These are phyloP conservation scores for Solanum appendiculatum DNA, from an alignment of 257 asterid genomes.

Conservation along the genomic window DNA sequence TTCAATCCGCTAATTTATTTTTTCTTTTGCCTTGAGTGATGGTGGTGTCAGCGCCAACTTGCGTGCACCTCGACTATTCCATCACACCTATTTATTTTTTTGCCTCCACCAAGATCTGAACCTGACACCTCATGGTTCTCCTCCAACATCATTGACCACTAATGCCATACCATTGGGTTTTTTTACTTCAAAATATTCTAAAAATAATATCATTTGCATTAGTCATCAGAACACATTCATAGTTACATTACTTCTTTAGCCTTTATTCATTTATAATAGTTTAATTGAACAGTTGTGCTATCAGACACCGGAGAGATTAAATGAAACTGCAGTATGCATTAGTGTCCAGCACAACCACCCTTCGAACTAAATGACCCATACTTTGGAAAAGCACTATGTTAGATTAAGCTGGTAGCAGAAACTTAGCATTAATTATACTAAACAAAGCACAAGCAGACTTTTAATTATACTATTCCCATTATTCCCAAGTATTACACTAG, in stretches of 20 bases:
- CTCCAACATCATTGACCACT: not conserved
- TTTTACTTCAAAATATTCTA: not conserved
- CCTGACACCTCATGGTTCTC: not conserved
- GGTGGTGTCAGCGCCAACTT: not conserved
- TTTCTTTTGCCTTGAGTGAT: not conserved
- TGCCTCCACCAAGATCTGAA: not conserved
- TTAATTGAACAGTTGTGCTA: not conserved
- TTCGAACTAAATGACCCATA: not conserved
- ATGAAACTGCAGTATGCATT: not conserved
- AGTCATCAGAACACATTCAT: not conserved
- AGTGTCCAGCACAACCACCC: not conserved
- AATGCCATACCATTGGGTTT: not conserved
- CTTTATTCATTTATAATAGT: not conserved
- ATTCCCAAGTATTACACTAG: not conserved
- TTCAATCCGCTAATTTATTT: not conserved
- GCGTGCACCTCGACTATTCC: not conserved
- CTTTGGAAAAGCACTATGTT: not conserved
- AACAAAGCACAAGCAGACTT: not conserved
- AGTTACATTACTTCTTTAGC: not conserved
- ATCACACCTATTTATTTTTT: not conserved
- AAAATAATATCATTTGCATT: not conserved
- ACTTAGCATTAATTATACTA: not conserved
- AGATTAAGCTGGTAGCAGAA: not conserved
- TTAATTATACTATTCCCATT: not conserved
- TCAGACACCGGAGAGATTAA: not conserved